Conservation (phyloP, 768 basidiomycete genomes). For the Boletus rufocinnamomeus region DNA sequence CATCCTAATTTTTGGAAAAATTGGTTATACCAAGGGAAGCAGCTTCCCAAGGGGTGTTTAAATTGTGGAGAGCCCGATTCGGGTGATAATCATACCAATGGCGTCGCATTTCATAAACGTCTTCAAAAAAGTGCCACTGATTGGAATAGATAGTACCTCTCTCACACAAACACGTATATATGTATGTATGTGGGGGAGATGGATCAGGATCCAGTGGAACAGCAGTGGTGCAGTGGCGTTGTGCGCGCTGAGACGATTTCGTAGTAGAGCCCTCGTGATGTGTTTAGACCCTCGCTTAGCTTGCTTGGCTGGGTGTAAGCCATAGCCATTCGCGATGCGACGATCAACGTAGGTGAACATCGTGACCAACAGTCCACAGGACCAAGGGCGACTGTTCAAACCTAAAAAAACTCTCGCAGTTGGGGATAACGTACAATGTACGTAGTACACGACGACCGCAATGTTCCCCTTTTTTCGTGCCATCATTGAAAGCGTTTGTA, state of each 20-base stretch:
- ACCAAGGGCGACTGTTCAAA: not conserved
- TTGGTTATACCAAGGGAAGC: too few species aligned
- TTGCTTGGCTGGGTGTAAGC: not conserved
- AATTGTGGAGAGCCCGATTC: not conserved
- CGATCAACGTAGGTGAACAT: not conserved
- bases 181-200: not conserved
- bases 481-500: conserved; percentile 70
- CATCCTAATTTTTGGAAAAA: too few species aligned
- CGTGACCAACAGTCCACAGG: too few species aligned
- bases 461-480: too few species aligned
- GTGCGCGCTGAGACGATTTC: not conserved
- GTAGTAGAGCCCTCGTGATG: not conserved
- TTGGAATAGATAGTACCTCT: conserved; percentile 12
- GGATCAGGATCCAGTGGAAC: not conserved
- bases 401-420: not conserved
- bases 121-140: conserved; percentile 4
- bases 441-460: not conserved
- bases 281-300: not conserved
- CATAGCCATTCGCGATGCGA: not conserved
- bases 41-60: too few species aligned
- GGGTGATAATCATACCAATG: not conserved
- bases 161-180: not conserved
- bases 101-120: not conserved
- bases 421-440: not conserved
- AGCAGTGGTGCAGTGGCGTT: not conserved